A percentile compares a stretch with the other conserved stretches of the same genome.
phyloP scores from a whole-genome alignment of 108 stramenopile genomes.

The Ochromonas danica region DNA sequence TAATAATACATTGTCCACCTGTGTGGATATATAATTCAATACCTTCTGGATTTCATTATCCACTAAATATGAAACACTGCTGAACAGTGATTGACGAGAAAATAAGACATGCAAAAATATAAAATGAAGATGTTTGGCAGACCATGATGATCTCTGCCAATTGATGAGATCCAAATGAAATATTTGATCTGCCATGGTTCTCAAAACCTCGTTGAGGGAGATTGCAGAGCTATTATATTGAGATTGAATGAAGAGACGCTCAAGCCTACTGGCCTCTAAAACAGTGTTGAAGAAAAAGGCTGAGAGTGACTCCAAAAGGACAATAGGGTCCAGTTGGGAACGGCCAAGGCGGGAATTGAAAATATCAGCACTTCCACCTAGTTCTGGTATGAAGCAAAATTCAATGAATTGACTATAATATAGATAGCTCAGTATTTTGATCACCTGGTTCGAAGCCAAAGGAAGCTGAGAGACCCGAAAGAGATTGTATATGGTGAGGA shows the following conservation, averaged over 20 bases:
- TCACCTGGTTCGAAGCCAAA: not conserved
- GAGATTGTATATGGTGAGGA: not conserved
- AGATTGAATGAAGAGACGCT: not conserved
- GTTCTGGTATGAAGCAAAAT: not conserved
- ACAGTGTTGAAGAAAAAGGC: not conserved
- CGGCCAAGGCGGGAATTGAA: not conserved
- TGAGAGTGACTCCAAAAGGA: not conserved
- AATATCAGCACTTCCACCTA: not conserved
- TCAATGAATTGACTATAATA: not conserved
- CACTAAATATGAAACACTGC: not conserved
- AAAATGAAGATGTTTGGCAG: not conserved
- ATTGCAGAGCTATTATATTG: not conserved
- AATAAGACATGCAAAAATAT: not conserved
- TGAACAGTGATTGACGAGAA: not conserved
- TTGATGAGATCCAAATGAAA: not conserved
- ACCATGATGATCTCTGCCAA: no score
- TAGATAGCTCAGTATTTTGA: not conserved
- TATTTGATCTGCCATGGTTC: not conserved
- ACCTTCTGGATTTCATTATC: not conserved
- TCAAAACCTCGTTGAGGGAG: not conserved
- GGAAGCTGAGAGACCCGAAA: not conserved
- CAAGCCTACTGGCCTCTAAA: not conserved
- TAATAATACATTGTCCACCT: not conserved
- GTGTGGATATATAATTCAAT: not conserved
- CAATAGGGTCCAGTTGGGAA: not conserved